Evolutionary conservation across 257 asterid species (phyloP).

Genomic region (Solanum chaucha): DNA sequence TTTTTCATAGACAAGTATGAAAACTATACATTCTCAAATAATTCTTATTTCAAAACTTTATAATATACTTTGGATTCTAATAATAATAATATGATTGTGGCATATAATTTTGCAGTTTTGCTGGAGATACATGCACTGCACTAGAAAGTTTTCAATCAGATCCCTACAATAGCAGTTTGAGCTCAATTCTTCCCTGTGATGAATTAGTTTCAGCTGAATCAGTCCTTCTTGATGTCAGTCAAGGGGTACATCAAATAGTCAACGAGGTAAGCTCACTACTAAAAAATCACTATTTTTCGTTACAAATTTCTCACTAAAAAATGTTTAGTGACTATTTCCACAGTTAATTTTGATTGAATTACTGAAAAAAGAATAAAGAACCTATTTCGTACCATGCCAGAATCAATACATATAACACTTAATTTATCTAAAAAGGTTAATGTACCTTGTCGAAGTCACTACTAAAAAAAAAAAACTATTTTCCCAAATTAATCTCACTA

Average conservation of each 20-base stretch:
- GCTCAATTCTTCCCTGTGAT: conserved; percentile 79
- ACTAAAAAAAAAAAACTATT: no score
- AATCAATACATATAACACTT: not conserved
- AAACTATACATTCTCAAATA: not conserved
- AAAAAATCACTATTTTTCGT: no score
- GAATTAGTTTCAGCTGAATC: conserved; percentile 56
- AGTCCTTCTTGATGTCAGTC: conserved; percentile 38
- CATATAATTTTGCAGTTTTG: conserved; percentile 35
- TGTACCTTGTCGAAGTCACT: not conserved
- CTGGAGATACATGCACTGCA: conserved; percentile 72
- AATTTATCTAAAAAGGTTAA: not conserved
- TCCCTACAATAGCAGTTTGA: conserved; percentile 76
- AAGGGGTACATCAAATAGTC: conserved; percentile 45
- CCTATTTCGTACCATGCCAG: no score
- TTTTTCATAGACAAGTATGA: conserved; percentile 57
- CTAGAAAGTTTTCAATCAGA: conserved; percentile 57
- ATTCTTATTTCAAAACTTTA: not conserved
- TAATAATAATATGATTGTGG: not conserved
- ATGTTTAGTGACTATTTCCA: no score
- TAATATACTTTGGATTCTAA: not conserved
- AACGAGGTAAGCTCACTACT: conserved; percentile 23
- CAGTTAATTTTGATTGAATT: no score
- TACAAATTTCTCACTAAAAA: no score
- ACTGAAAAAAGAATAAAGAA: no score
- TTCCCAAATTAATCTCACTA: no score